Base-by-base conservation (phyloP, 345 rosid genomes). In the Eucalyptus coolabah region DNA sequence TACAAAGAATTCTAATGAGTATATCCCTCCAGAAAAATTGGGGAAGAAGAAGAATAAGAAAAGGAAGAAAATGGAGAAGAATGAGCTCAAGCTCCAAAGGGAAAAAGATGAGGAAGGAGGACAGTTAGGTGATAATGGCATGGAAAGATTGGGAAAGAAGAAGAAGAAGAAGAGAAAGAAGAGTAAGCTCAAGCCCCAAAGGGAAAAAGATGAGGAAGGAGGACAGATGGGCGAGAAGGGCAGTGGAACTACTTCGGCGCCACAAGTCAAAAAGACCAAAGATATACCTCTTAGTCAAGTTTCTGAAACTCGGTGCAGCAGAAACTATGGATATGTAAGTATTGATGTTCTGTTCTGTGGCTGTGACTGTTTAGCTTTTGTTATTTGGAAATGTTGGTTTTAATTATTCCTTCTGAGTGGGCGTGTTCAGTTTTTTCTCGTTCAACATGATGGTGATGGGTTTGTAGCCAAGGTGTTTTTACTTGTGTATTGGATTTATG, bases 261-360 rank as follows among this genome's bases (percentile, higher is more conserved):
- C 80, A 67, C 6, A 67, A 67, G 80, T 67, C 12, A 8, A 67
- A 67, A 32, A 67, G 37, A 16, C 42, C 23, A 67, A 17, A 32
- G 24, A 86, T 50, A 50, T 53, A 50, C 56, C 40, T 47, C 32
- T 86, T n/a, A 50, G 59, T 86, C 87, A 28, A 53, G 51, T 50
- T 50, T 18, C 19, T 32, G 23, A 67, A 67, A 67, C 42, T 67
- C 7, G 42, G 80, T 32, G 80, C 80, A 32, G 42, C 80, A 34
- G 56, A 47, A 85, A 51, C 90, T 56, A 47, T 28, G 94, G 94
- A 40, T 93, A 92, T 63, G 92, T 93, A 63, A 89, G 90, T 86
- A 53, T 59, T 34, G 32, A 82, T 51, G 23, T 47, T 45, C 42
- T 32, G 23, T 63, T 92, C 44, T 72, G 24, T 72, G 40, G 40